Conservation (phyloP, 306 rosid species). For the Cyclanthera cordifolia region DNA sequence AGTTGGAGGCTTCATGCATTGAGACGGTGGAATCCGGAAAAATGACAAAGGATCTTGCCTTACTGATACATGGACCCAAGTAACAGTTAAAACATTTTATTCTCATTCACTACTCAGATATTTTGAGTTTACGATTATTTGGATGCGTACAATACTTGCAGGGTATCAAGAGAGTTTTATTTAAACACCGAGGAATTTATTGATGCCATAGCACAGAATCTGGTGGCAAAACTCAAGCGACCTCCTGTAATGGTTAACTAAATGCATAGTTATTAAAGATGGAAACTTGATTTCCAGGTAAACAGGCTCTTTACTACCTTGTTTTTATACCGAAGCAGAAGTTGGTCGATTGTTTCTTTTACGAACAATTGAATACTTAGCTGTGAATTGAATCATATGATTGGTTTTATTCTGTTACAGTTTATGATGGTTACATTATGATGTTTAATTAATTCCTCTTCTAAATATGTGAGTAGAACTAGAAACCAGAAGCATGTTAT, state of each 20-base stretch:
- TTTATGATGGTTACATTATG: not conserved
- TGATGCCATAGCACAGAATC: constrained; percentile 63
- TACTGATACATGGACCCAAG: constrained; percentile 81
- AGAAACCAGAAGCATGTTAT: not conserved
- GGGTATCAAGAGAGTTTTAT: constrained; percentile 72
- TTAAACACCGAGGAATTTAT: constrained; percentile 80
- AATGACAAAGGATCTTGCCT: constrained; percentile 97
- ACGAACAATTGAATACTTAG: not conserved
- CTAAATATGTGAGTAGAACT: not conserved
- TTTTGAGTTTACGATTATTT: not conserved
- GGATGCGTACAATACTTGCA: constrained; percentile 18
- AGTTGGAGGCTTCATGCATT: constrained; percentile 82
- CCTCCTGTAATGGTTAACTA: constrained; percentile 23
- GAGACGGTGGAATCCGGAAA: constrained; percentile 82
- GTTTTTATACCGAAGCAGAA: not conserved
- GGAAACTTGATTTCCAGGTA: constrained; percentile 9
- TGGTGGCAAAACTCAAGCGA: constrained; percentile 38
- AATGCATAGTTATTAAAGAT: not conserved
- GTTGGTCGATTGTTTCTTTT: not conserved
- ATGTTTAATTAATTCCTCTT: not conserved
- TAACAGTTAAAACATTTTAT: constrained; percentile 24
- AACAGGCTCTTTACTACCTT: not conserved
- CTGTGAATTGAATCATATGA: not conserved
- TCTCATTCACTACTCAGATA: not conserved
- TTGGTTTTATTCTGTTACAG: not conserved